These are phyloP conservation scores for Fomitopsis pulvina DNA, from an alignment of 768 basidiomycete species.

Conservation along the genomic window DNA sequence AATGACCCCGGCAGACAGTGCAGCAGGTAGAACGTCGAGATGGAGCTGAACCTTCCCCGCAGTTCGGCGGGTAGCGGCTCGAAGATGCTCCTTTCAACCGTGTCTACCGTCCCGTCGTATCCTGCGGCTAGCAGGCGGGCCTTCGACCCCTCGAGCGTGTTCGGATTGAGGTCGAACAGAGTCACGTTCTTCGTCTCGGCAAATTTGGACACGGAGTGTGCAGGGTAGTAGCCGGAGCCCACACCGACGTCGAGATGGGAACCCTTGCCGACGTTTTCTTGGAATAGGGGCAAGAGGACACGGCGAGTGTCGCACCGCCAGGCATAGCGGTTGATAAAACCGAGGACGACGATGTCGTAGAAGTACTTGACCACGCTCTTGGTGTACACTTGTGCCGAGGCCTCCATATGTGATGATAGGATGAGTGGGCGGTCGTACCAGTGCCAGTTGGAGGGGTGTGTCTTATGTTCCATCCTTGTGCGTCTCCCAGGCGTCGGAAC, in stretches of 20 bases:
- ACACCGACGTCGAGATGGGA: constrained; percentile 15
- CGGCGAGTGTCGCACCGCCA: constrained; percentile 10
- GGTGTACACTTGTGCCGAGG: no score
- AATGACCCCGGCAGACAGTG: constrained; percentile 13
- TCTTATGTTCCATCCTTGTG: no score
- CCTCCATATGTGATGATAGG: no score
- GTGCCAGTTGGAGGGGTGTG: not conserved
- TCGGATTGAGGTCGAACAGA: constrained; percentile 11
- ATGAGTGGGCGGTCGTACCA: no score
- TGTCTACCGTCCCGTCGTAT: constrained; percentile 7
- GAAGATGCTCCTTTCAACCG: constrained; percentile 9
- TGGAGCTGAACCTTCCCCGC: constrained; percentile 7
- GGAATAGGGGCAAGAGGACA: constrained; percentile 13
- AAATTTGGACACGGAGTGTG: not conserved
- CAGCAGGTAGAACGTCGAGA: constrained; percentile 16
- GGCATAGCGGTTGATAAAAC: constrained; percentile 9
- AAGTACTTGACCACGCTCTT: not conserved
- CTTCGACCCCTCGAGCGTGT: constrained; percentile 7
- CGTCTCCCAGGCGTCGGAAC: no score
- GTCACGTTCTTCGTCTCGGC: constrained; percentile 6
- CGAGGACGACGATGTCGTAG: constrained; percentile 11
- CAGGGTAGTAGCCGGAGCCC: constrained; percentile 14
- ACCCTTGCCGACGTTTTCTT: constrained; percentile 6
- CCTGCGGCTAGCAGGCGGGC: constrained; percentile 5
- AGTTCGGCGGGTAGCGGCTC: constrained; percentile 7